Percentiles rank a stretch among this genome's conserved stretches.
These are phyloP conservation scores for Magnaporthales sp. DNA, from an alignment of 2,329 filamentous ascomycete species.

Conservation along the genomic window DNA sequence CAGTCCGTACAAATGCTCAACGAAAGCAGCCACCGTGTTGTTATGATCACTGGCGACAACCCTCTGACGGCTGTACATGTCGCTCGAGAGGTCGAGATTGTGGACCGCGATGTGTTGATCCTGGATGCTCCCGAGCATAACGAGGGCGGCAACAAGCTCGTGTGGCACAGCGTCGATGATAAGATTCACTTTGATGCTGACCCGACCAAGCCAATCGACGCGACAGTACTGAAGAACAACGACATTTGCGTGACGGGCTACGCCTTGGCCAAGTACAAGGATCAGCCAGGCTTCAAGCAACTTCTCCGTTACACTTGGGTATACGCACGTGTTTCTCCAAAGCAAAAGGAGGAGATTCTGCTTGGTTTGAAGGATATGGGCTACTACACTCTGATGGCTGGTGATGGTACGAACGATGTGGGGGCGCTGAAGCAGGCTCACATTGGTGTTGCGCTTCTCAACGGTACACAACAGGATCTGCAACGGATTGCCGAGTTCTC, in stretches of 20 bases:
- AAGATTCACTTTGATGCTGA: slow-evolving; percentile 80
- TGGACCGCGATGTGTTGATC: slow-evolving; percentile 90
- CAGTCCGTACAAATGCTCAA: slow-evolving; percentile 94
- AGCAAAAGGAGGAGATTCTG: slow-evolving; percentile 98
- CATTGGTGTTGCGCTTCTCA: slow-evolving; percentile 90
- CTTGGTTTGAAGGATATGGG: slow-evolving; percentile 91
- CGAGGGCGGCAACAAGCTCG: slow-evolving; percentile 65
- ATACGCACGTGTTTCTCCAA: slow-evolving; percentile 94
- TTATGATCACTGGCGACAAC: slow-evolving; percentile 99
- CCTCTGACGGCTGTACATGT: slow-evolving; percentile 94
- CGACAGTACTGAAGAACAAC: slow-evolving; percentile 71
- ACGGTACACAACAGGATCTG: slow-evolving; percentile 86
- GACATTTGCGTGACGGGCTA: slow-evolving; percentile 96
- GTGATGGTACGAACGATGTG: slow-evolving; percentile 97
- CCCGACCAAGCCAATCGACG: slow-evolving; percentile 69
- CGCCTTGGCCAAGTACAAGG: slow-evolving; percentile 81
- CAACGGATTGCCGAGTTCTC: slow-evolving; percentile 87
- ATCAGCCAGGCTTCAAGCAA: slow-evolving; percentile 64
- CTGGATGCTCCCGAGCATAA: slow-evolving; percentile 92
- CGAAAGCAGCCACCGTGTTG: slow-evolving; percentile 94
- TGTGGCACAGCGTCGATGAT: slow-evolving; percentile 95
- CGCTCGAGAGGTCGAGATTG: slow-evolving; percentile 90
- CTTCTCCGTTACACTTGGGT: slow-evolving; percentile 91
- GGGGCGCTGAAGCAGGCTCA: slow-evolving; percentile 97
- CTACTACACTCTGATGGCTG: slow-evolving; percentile 97